Evolutionary conservation across 176 grass and related monocot genomes (phyloP).

Genomic region (Eremochloa ophiuroides): DNA sequence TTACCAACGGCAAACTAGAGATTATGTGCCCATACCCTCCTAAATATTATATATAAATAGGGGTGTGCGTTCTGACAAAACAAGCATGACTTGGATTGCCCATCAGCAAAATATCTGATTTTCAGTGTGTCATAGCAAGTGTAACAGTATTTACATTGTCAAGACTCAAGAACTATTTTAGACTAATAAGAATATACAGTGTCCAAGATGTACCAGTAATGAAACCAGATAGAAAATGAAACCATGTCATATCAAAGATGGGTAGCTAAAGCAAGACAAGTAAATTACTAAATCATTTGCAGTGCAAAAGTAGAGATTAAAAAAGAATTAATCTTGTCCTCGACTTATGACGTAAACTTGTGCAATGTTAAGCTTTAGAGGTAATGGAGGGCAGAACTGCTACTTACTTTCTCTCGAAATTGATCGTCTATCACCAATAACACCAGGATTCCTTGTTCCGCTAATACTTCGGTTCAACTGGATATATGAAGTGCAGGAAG

Average conservation of each 20-base stretch:
- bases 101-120: neutral
- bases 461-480: constrained; percentile 88
- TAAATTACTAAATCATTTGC: neutral
- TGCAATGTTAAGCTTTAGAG: neutral
- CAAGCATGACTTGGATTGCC: neutral
- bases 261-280: neutral
- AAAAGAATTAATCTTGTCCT: neutral
- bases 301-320: neutral
- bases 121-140: neutral
- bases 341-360: neutral
- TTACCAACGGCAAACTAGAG: neutral
- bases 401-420: constrained; percentile 96
- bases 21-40: neutral
- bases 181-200: neutral
- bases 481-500: constrained; percentile 11
- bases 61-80: neutral
- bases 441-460: constrained; percentile 55
- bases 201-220: neutral
- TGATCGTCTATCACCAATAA: constrained; percentile 90
- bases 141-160: neutral
- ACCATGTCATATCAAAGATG: neutral
- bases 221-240: neutral
- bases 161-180: neutral
- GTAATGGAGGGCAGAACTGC: neutral
- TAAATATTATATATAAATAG: neutral